A percentile compares a stretch with the other conserved stretches of the same genome.
Conservation (phyloP, 1,284 basidiomycete species). For the Hymenochaete sp. region DNA sequence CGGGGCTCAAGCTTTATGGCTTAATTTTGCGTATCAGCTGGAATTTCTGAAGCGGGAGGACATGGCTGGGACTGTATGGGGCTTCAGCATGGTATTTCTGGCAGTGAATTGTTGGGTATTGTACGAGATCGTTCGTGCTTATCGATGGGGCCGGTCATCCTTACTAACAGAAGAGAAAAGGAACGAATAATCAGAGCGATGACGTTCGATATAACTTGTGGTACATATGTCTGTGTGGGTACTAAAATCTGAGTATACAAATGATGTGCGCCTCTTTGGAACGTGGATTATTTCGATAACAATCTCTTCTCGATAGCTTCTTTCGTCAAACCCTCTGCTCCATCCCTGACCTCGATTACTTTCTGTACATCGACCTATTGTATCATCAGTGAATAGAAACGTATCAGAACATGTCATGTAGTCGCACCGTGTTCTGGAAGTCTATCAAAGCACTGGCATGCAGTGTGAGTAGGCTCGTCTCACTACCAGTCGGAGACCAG, state of each 20-base stretch:
- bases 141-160: conserved; percentile 22
- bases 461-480: conserved; percentile 70
- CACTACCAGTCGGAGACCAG: conserved; percentile 72
- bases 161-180: neutral
- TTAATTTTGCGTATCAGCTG: conserved; percentile 78
- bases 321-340: conserved; percentile 70
- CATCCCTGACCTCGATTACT: conserved; percentile 75
- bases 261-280: too few species aligned
- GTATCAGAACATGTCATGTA: neutral
- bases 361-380: conserved; percentile 61
- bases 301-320: conserved; percentile 60
- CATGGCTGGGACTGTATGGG: conserved; percentile 80
- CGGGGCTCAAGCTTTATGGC: conserved; percentile 75
- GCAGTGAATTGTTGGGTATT: conserved; percentile 71
- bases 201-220: conserved; percentile 1
- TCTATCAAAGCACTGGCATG: conserved; percentile 76
- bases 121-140: conserved; percentile 49
- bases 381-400: neutral
- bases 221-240: conserved; percentile 5
- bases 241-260: conserved; percentile 5
- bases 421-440: conserved; percentile 68
- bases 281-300: too few species aligned
- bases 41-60: too few species aligned
- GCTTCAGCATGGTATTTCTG: conserved; percentile 67
- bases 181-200: neutral